These are phyloP conservation scores for Acacia confusa DNA, from an alignment of 306 rosid genomes.

Conservation along the genomic window DNA sequence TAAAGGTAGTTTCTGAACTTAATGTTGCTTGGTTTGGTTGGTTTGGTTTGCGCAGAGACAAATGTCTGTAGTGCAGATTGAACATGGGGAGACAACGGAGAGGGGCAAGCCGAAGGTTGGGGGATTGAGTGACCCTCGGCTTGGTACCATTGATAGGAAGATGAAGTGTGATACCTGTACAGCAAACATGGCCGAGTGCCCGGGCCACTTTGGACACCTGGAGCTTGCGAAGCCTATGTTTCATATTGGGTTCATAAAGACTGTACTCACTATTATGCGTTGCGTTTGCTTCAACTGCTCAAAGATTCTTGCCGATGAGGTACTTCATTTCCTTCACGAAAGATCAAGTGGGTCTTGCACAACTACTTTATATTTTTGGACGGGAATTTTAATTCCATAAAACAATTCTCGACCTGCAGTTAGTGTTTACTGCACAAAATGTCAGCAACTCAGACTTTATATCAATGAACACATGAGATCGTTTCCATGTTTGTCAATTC, in stretches of 20 bases:
- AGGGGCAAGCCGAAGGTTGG: slow-evolving; percentile 87
- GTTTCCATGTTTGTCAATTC: not conserved
- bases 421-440: not conserved
- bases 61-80: slow-evolving; percentile 96
- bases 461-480: not conserved
- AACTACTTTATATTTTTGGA: not conserved
- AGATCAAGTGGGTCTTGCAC: not conserved
- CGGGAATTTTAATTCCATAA: not conserved
- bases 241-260: slow-evolving; percentile 91
- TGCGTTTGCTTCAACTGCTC: slow-evolving; percentile 97
- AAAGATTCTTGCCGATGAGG: slow-evolving; percentile 88
- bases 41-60: slow-evolving; percentile 81
- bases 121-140: slow-evolving; percentile 90
- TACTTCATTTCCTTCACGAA: slow-evolving; percentile 21
- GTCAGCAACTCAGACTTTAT: not conserved
- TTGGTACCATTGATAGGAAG: slow-evolving; percentile 91
- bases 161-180: slow-evolving; percentile 97
- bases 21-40: not conserved
- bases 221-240: slow-evolving; percentile 99
- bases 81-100: slow-evolving; percentile 89
- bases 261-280: slow-evolving; percentile 78
- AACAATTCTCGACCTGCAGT: not conserved
- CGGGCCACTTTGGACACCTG: slow-evolving; percentile 94
- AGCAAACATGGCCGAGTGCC: slow-evolving; percentile 96
- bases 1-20: slow-evolving; percentile 9